Evolutionary conservation across 495 filamentous ascomycete species (phyloP), one percentile per base, ranked within the genome.

Genomic region (Podospora tetraspora): DNA sequence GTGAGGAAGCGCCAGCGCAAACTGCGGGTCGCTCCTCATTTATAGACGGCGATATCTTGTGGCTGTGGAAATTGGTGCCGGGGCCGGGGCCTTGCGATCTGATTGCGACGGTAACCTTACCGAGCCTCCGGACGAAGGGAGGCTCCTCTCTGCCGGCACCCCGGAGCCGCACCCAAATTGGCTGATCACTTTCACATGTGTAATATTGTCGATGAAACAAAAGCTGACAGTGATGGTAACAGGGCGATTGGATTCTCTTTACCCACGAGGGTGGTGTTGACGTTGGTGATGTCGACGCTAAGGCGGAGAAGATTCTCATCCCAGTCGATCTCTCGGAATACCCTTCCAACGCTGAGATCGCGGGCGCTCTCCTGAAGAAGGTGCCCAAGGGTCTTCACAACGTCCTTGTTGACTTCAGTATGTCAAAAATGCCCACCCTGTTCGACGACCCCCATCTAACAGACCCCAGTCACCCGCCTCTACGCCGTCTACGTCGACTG

Each of bases 161-260:
- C 24, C 27, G 59, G 43, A 52, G 43, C 43, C 43, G 43, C 43
- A 52, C 16, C 43, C 43, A 52, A 52, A 52, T n/a, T 52, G 43
- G 43, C 43, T 6, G 43, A 52, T 52, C 43, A 19, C 43, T n/a
- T n/a, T 19, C 6, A n/a, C 43, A 19, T 43, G 34, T 43, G 43
- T 6, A n/a, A 52, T n/a, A 19, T 52, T n/a, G 43, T 2, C 19
- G 16, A 1, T 52, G 19, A n/a, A 52, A 52, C 11, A n/a, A n/a
- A 52, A 8, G 70, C 79, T 81, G 71, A 82, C 74, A 19, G 68
- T 61, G 67, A 52, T n/a, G 43, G 16, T n/a, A 37, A 73, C 78
- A 99, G 95, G 95, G 96, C 76, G 95, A 99, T 82, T 97, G 92
- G 92, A 97, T 99, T 80, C 92, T 98, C 76, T 99, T 99, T 86